These are phyloP conservation scores for Dacryopinax primogenitus DNA, from an alignment of 768 basidiomycete genomes.

Conservation along the genomic window DNA sequence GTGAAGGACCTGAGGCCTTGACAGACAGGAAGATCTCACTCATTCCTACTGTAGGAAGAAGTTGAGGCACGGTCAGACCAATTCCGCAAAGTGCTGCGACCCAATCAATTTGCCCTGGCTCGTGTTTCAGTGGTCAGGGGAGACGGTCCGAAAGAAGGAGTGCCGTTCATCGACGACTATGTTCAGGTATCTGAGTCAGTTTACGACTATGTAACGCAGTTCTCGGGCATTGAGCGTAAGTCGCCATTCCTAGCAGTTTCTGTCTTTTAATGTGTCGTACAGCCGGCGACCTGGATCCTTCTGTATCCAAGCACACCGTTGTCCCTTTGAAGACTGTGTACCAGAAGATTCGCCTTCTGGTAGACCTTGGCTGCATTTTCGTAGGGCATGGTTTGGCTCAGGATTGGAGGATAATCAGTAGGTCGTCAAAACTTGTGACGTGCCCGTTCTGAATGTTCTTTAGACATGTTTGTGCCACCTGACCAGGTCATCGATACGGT, in stretches of 20 bases:
- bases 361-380: slow-evolving; percentile 91
- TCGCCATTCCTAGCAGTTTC: slow-evolving; percentile 10
- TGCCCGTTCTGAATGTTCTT: neutral
- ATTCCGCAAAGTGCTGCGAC: slow-evolving; percentile 80
- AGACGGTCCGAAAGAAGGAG: slow-evolving; percentile 59
- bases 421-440: slow-evolving; percentile 23
- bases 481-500: slow-evolving; percentile 96
- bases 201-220: slow-evolving; percentile 94
- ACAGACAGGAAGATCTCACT: neutral
- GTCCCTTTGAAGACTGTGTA: slow-evolving; percentile 97
- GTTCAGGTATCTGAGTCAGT: slow-evolving; percentile 93
- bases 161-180: slow-evolving; percentile 96
- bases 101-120: slow-evolving; percentile 81
- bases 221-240: slow-evolving; percentile 87
- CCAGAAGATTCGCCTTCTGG: slow-evolving; percentile 86
- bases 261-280: slow-evolving; percentile 14
- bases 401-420: slow-evolving; percentile 97
- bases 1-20: slow-evolving; percentile 29
- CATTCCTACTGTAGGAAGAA: slow-evolving; percentile 53
- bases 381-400: slow-evolving; percentile 95
- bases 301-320: slow-evolving; percentile 68
- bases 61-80: slow-evolving; percentile 91
- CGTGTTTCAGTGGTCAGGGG: slow-evolving; percentile 90
- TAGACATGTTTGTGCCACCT: slow-evolving; percentile 92
- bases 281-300: slow-evolving; percentile 90